Evolutionary conservation across 164 flowering plant species (phyloP).

Genomic region (Brasenia schreberi): DNA sequence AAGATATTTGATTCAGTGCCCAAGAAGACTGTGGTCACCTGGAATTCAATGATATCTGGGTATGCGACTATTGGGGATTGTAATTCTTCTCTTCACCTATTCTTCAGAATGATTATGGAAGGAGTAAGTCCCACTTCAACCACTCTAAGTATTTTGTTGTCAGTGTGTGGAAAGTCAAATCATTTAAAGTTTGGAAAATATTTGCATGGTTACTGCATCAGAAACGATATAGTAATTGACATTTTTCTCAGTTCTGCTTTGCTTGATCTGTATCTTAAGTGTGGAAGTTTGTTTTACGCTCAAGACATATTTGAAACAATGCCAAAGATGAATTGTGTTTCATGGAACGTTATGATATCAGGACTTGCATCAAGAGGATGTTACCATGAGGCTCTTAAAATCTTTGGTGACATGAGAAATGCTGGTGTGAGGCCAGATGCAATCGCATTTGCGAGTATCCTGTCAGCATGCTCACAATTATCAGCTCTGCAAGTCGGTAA

Average conservation of each 20-base stretch:
- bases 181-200: conserved; percentile 39
- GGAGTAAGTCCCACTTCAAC: conserved; percentile 6
- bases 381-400: conserved; percentile 40
- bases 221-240: conserved; percentile 28
- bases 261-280: conserved; percentile 56
- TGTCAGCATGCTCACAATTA: conserved; percentile 58
- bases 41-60: conserved; percentile 57
- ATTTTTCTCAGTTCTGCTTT: conserved; percentile 27
- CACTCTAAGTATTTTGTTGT: conserved; percentile 25
- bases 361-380: conserved; percentile 42
- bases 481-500: conserved; percentile 55
- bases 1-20: conserved; percentile 41
- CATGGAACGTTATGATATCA: conserved; percentile 69
- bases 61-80: conserved; percentile 37
- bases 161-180: conserved; percentile 43
- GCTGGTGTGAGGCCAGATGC: conserved; percentile 35
- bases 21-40: conserved; percentile 30
- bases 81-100: conserved; percentile 38
- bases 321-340: conserved; percentile 25
- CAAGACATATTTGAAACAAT: conserved; percentile 29
- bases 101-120: conserved; percentile 37
- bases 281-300: conserved; percentile 35
- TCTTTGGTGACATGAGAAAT: conserved; percentile 30
- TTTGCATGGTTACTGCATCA: conserved; percentile 47
- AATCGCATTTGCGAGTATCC: conserved; percentile 41